These are phyloP conservation scores for Croton setiger DNA, from an alignment of 441 rosid species.

Conservation along the genomic window DNA sequence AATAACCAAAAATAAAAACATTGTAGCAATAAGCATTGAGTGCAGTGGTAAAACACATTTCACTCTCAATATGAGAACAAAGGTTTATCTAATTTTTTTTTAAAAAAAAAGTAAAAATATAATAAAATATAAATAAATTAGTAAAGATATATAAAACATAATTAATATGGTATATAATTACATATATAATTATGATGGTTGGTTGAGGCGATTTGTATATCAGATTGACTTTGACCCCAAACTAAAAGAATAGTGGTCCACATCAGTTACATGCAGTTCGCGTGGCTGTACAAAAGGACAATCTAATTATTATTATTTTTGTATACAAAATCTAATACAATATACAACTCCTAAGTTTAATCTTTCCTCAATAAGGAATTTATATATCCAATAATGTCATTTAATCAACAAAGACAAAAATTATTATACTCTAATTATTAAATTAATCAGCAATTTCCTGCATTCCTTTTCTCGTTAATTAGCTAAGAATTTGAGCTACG, in stretches of 20 bases:
- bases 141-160: too few relatives aligned
- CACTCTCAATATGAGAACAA: too few relatives aligned
- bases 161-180: too few relatives aligned
- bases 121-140: too few relatives aligned
- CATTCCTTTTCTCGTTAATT: background rate
- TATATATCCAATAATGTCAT: slow-evolving; percentile 5
- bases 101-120: too few relatives aligned
- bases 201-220: background rate
- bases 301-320: too few relatives aligned
- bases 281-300: background rate
- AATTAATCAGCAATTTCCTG: too few relatives aligned
- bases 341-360: background rate
- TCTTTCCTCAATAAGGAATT: background rate
- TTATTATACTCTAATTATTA: background rate
- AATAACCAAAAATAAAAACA: too few relatives aligned
- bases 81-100: too few relatives aligned
- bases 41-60: too few relatives aligned
- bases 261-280: background rate
- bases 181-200: background rate
- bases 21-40: too few relatives aligned
- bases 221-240: slow-evolving; percentile 12
- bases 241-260: slow-evolving; percentile 11
- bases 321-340: too few relatives aligned
- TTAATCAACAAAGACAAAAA: slow-evolving; percentile 7
- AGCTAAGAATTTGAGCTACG: slow-evolving; percentile 9